These are phyloP conservation scores for Verticillium dahliae DNA, from an alignment of 2,329 filamentous ascomycete species.

Conservation along the genomic window DNA sequence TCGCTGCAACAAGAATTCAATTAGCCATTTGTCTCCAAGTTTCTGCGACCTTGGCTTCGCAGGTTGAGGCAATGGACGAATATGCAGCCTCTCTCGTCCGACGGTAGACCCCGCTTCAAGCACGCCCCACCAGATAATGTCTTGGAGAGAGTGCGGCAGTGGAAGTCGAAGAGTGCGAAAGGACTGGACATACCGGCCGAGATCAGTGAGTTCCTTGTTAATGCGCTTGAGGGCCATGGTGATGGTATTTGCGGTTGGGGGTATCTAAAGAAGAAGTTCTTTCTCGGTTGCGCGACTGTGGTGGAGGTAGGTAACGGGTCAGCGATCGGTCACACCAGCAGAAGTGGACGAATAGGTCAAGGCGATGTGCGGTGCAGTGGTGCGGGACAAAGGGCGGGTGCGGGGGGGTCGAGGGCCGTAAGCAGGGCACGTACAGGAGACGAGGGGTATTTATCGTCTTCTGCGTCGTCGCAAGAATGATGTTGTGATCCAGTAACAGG, in stretches of 20 bases:
- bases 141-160: conserved; percentile 16
- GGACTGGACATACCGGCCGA: conserved; percentile 62
- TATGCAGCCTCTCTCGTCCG: background rate
- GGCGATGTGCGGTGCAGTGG: background rate
- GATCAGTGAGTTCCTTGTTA: conserved; percentile 88
- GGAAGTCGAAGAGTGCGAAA: conserved; percentile 8
- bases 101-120: conserved; percentile 25
- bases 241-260: conserved; percentile 17
- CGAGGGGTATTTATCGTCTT: background rate
- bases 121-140: conserved; percentile 26
- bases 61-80: background rate
- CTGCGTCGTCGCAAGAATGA: background rate
- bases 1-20: conserved; percentile 53
- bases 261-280: conserved; percentile 9
- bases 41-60: background rate
- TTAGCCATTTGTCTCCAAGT: conserved; percentile 18
- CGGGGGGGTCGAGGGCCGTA: background rate
- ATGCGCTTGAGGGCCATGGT: conserved; percentile 87
- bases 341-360: background rate
- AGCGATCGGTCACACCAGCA: background rate
- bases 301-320: background rate
- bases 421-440: background rate
- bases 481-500: background rate
- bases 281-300: background rate
- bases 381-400: background rate